phyloP scores from a whole-genome alignment of 257 asterid species.

The Gentiana macrophylla region DNA sequence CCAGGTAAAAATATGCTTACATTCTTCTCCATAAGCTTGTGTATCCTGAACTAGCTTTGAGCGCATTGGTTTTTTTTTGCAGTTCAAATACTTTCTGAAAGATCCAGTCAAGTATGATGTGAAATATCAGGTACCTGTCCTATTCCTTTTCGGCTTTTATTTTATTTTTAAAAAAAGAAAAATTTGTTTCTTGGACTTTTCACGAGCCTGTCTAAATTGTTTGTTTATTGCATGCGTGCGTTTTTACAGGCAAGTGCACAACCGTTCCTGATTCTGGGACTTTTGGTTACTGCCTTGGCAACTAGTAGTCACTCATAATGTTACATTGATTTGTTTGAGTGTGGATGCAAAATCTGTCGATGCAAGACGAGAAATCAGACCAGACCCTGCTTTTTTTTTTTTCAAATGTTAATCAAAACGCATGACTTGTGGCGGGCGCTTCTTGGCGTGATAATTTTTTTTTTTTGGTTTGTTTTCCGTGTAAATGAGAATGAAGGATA shows the following conservation, averaged over 20 bases:
- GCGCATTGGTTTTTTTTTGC: slow-evolving; percentile 7
- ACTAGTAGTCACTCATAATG: slow-evolving; percentile 23
- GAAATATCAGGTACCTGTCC: slow-evolving; percentile 65
- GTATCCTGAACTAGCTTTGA: background rate
- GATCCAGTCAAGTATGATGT: slow-evolving; percentile 43
- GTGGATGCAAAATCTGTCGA: no score
- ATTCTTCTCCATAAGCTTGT: background rate
- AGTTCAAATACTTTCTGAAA: slow-evolving; percentile 44
- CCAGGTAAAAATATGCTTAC: slow-evolving; percentile 51
- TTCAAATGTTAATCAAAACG: no score
- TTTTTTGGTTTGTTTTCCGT: no score
- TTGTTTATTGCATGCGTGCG: background rate
- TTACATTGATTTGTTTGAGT: no score
- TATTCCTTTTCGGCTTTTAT: background rate
- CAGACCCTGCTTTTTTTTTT: no score
- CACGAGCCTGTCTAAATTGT: background rate
- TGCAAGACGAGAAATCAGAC: no score
- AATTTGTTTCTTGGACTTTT: background rate
- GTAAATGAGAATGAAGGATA: no score
- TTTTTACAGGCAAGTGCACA: slow-evolving; percentile 91
- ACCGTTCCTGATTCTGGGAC: slow-evolving; percentile 87
- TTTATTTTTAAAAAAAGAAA: no score
- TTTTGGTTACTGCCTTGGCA: slow-evolving; percentile 83
- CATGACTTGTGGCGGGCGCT: no score
- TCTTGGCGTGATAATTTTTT: no score